Conservation (phyloP, 176 grass and related monocot genomes). For the Juncus effusus region DNA sequence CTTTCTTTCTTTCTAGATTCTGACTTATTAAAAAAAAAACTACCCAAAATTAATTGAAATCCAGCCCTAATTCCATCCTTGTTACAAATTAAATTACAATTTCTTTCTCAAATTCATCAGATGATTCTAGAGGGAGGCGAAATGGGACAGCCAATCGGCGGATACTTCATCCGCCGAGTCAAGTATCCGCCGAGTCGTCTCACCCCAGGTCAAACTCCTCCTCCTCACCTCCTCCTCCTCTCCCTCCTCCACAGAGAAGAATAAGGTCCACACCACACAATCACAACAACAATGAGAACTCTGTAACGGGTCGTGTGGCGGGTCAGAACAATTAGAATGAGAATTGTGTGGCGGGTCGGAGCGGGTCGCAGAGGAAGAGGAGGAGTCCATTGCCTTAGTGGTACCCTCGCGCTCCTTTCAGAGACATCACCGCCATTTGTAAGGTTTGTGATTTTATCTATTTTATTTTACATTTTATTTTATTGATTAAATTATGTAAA, state of each 20-base stretch:
- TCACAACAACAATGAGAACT: constrained; percentile 8
- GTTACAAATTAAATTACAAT: too few species aligned
- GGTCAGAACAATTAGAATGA: too few species aligned
- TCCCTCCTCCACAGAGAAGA: background rate
- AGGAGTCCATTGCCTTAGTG: constrained; percentile 60
- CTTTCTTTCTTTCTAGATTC: too few species aligned
- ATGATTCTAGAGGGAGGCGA: constrained; percentile 36
- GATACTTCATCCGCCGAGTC: constrained; percentile 50
- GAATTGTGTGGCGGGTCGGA: too few species aligned
- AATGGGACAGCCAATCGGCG: constrained; percentile 39
- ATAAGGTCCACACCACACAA: background rate
- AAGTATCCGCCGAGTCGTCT: constrained; percentile 39
- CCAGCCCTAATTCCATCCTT: too few species aligned
- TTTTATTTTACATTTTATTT: constrained; percentile 17
- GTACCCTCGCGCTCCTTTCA: constrained; percentile 62
- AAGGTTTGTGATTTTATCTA: constrained; percentile 38
- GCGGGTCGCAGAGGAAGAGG: constrained; percentile 28
- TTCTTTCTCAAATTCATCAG: background rate
- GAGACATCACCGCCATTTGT: constrained; percentile 48
- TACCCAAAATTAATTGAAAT: too few species aligned
- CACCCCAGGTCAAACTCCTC: constrained; percentile 24
- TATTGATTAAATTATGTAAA: too few species aligned
- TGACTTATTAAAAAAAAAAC: too few species aligned
- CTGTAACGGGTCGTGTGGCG: constrained; percentile 24
- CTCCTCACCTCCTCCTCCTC: background rate